Percentiles rank a stretch among this genome's conserved stretches.
These are phyloP conservation scores for Pseudonectria buxi DNA, from an alignment of 2,329 filamentous ascomycete species.

Conservation along the genomic window DNA sequence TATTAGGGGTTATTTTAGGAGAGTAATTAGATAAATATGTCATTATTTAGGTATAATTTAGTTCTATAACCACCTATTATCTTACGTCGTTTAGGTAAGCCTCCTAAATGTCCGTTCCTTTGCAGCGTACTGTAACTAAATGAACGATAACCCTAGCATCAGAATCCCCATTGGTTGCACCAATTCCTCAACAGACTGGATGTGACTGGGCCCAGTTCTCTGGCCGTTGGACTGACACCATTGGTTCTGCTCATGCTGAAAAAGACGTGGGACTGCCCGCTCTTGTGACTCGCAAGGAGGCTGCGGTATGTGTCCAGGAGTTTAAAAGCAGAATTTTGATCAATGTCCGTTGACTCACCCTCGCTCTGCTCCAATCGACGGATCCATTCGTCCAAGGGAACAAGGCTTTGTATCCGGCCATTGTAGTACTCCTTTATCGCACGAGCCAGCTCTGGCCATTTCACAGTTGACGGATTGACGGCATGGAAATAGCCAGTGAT, in stretches of 20 bases:
- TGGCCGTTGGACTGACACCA: not conserved
- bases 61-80: no score
- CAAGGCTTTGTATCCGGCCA: constrained; percentile 29
- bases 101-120: no score
- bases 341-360: constrained; percentile 5
- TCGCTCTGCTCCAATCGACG: constrained; percentile 34
- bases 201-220: not conserved
- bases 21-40: no score
- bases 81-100: no score
- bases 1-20: no score
- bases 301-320: constrained; percentile 3
- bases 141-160: no score
- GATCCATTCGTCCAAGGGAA: constrained; percentile 41
- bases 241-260: constrained; percentile 3
- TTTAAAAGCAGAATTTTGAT: constrained; percentile 3
- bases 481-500: constrained; percentile 40
- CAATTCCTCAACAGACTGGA: constrained; percentile 1
- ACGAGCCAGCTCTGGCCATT: constrained; percentile 35
- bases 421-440: constrained; percentile 36
- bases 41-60: no score
- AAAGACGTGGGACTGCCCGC: not conserved
- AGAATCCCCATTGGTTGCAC: constrained; percentile 4
- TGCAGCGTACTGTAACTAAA: no score
- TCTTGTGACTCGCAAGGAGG: not conserved
- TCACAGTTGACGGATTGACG: constrained; percentile 37